Conservation (phyloP, 148 eudicot genomes). For the Amaranthus palmeri region DNA sequence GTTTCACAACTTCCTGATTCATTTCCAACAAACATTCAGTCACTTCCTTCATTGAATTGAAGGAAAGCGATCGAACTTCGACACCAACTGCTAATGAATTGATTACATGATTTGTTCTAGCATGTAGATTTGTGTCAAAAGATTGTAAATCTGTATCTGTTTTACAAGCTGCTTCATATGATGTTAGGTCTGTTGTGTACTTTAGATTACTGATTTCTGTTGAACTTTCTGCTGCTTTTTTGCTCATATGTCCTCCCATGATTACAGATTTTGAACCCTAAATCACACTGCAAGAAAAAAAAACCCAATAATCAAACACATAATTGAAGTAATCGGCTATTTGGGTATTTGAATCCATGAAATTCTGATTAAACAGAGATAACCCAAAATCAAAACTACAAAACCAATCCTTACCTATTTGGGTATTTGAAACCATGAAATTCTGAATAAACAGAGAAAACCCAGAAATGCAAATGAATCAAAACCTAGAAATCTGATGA, state of each 20-base stretch:
- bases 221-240: slow-evolving; percentile 53
- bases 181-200: slow-evolving; percentile 48
- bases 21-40: slow-evolving; percentile 87
- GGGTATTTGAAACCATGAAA: slow-evolving; percentile 14
- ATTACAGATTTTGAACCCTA: slow-evolving; percentile 14
- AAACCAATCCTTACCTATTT: background rate
- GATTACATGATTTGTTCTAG: slow-evolving; percentile 66
- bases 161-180: slow-evolving; percentile 78
- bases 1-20: slow-evolving; percentile 97
- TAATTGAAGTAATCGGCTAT: background rate
- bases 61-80: slow-evolving; percentile 76
- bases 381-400: slow-evolving; percentile 4
- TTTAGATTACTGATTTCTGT: slow-evolving; percentile 45
- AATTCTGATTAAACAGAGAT: background rate
- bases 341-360: slow-evolving; percentile 5
- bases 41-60: slow-evolving; percentile 78
- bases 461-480: background rate
- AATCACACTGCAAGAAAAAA: slow-evolving; percentile 10
- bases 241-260: slow-evolving; percentile 85
- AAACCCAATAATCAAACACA: slow-evolving; percentile 11
- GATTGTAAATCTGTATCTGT: slow-evolving; percentile 57
- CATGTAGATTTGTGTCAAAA: slow-evolving; percentile 62
- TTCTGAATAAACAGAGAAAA: background rate
- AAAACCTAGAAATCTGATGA: background rate
- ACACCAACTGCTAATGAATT: slow-evolving; percentile 72